phyloP scores from a whole-genome alignment of 495 filamentous ascomycete genomes.

The Bathelium albidoporum region DNA sequence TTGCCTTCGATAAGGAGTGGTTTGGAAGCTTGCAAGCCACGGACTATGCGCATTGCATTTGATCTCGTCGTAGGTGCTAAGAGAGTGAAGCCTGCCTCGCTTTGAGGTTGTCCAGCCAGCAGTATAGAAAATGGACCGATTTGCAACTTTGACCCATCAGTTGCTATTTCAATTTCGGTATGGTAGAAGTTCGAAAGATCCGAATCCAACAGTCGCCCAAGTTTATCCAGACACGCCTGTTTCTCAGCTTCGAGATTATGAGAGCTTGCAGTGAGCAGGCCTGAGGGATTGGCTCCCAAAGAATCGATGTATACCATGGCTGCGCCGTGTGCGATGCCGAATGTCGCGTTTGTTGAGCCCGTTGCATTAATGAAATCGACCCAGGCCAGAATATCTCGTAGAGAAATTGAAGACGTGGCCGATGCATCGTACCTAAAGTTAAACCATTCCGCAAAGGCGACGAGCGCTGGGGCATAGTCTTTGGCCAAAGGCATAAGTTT shows the following conservation, averaged over 20 bases:
- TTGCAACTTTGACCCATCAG: conserved; percentile 40
- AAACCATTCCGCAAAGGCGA: conserved; percentile 90
- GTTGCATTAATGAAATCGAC: conserved; percentile 79
- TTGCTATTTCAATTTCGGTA: conserved; percentile 38
- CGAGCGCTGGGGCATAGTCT: conserved; percentile 52
- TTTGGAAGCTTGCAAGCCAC: conserved; percentile 81
- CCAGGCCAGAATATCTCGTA: conserved; percentile 86
- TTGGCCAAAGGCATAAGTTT: conserved; percentile 48
- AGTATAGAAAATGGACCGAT: conserved; percentile 67
- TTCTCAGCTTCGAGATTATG: conserved; percentile 52
- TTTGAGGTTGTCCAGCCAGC: conserved; percentile 32
- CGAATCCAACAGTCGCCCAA: conserved; percentile 53
- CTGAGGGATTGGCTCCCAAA: conserved; percentile 85
- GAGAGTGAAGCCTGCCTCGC: conserved; percentile 60
- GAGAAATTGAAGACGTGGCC: conserved; percentile 62
- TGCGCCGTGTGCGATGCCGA: conserved; percentile 71
- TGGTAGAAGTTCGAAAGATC: conserved; percentile 57
- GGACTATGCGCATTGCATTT: conserved; percentile 81
- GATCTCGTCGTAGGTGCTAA: conserved; percentile 78
- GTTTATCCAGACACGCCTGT: conserved; percentile 57
- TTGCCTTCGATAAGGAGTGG: conserved; percentile 91
- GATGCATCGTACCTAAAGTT: conserved; percentile 64
- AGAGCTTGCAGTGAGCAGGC: conserved; percentile 57
- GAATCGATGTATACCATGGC: conserved; percentile 95
- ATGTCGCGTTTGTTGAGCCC: conserved; percentile 37